phyloP scores from a whole-genome alignment of 1,284 basidiomycete species.

The Cutaneotrichosporon cutaneum region DNA sequence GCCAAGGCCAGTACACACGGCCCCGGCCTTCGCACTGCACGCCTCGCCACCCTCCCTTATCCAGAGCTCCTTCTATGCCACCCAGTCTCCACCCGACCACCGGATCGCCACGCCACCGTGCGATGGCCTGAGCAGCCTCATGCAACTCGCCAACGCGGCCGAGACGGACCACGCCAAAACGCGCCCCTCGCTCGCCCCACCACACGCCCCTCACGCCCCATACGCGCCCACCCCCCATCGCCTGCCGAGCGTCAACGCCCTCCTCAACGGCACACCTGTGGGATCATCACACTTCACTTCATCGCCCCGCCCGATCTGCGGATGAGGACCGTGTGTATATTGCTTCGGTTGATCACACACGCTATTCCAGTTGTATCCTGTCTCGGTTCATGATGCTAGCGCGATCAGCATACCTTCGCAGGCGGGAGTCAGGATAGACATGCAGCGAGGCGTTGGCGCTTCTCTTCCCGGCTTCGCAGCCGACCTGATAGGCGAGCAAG shows the following conservation, averaged over 20 bases:
- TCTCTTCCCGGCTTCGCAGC: too few relatives aligned
- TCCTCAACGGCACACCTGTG: not conserved
- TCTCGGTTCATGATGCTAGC: too few relatives aligned
- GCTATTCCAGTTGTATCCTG: not conserved
- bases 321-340: not conserved
- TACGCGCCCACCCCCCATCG: not conserved
- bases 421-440: too few relatives aligned
- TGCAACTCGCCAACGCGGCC: conserved; percentile 6
- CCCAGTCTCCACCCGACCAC: conserved; percentile 2
- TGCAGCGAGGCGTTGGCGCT: too few relatives aligned
- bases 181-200: not conserved
- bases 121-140: not conserved
- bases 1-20: not conserved
- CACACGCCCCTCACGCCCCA: not conserved
- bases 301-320: not conserved
- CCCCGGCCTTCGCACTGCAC: too few relatives aligned
- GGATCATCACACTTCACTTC: not conserved
- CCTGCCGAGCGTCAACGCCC: conserved; percentile 2
- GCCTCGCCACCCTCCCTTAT: not conserved
- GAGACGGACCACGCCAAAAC: not conserved
- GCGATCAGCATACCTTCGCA: too few relatives aligned
- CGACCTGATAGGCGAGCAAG: too few relatives aligned
- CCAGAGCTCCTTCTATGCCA: not conserved
- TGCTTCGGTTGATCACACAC: not conserved
- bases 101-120: not conserved